phyloP scores from a whole-genome alignment of 371 early-diverging fungal genomes.

The Dichotomocladium elegans region DNA sequence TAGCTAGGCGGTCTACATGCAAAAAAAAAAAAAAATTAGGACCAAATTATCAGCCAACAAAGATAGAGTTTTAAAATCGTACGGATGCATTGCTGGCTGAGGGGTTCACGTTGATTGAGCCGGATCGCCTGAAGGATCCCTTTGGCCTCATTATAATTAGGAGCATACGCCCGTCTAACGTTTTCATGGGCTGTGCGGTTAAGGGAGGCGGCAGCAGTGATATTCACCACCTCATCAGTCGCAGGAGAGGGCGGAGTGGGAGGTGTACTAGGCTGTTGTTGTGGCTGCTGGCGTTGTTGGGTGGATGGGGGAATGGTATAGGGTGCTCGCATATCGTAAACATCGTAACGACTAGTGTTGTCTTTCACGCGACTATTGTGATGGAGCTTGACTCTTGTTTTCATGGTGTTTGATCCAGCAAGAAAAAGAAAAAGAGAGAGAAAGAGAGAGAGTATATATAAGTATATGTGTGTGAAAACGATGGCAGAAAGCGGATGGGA shows the following conservation, averaged over 20 bases:
- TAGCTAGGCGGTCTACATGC: slow-evolving; percentile 29
- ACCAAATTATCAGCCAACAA: too few relatives aligned
- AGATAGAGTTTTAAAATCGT: too few relatives aligned
- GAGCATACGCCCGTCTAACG: slow-evolving; percentile 11
- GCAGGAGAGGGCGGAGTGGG: neutral
- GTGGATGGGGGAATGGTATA: neutral
- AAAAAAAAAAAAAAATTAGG: slow-evolving; percentile 1
- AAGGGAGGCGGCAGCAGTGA: slow-evolving; percentile 4
- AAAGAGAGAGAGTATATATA: neutral
- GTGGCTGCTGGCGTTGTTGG: neutral
- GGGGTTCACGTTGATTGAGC: slow-evolving; percentile 22
- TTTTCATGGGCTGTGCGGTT: neutral
- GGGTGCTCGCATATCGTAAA: slow-evolving; percentile 7
- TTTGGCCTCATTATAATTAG: slow-evolving; percentile 29
- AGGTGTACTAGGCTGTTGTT: neutral
- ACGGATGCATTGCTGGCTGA: slow-evolving; percentile 31
- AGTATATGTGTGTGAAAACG: too few relatives aligned
- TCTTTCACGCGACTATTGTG: slow-evolving; percentile 2
- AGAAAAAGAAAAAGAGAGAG: slow-evolving; percentile 1
- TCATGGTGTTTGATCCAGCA: slow-evolving; percentile 1
- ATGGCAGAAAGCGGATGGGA: too few relatives aligned
- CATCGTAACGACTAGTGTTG: slow-evolving; percentile 7
- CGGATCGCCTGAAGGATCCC: slow-evolving; percentile 33
- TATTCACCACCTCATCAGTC: neutral
- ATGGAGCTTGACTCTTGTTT: slow-evolving; percentile 13